Evolutionary conservation across 352 stramenopile species (phyloP), one percentile per base, ranked within the genome.

Genomic region (Blastocystis hominis): DNA sequence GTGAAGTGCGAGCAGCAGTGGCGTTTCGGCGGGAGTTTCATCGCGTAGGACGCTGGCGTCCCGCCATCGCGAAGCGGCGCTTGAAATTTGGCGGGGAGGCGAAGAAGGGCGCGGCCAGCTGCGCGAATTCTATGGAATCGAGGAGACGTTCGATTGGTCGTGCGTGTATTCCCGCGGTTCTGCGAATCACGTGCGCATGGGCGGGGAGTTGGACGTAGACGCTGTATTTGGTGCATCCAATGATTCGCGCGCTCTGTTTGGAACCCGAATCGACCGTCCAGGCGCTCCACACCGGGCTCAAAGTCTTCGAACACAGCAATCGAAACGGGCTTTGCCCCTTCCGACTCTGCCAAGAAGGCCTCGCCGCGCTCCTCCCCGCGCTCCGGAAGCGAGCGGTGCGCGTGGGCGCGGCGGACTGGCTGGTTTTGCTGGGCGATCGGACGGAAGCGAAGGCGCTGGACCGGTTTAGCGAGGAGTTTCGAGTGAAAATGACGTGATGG

Each of bases 261-360:
- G 46, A 62, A 34, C 17, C 34, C 24, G 17, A 15, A 10, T 42
- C 55, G 15, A 61, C 53, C 15, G 20, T 80, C 38, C 4, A 46
- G 3, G 7, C 44, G 64, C 91, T 97, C 38, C 95, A 95, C 89
- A 93, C 93, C 24, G 94, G 94, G 3, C 90, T 97, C 40, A 95
- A 95, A 89, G 93, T 95, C 88, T 97, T 97, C 81, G 93, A 96
- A 75, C 95, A 93, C 79, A 93, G 94, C 68, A 90, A 93, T 34
- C 86, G 88, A 2, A 90, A 92, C 15, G 91, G 91, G 55, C 91
- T 89, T 7, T 93, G 92, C 62, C 91, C 92, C 17, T 97, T 94
- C 90, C 93, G 94, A 10, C 88, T 97, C n/a, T 96, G 92, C 72
- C 93, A 97, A 77, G 92, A 94, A 6, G 93, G 94, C 38, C 76